Base-by-base conservation (phyloP, 352 stramenopile genomes). In the Phytophthora kernoviae region DNA sequence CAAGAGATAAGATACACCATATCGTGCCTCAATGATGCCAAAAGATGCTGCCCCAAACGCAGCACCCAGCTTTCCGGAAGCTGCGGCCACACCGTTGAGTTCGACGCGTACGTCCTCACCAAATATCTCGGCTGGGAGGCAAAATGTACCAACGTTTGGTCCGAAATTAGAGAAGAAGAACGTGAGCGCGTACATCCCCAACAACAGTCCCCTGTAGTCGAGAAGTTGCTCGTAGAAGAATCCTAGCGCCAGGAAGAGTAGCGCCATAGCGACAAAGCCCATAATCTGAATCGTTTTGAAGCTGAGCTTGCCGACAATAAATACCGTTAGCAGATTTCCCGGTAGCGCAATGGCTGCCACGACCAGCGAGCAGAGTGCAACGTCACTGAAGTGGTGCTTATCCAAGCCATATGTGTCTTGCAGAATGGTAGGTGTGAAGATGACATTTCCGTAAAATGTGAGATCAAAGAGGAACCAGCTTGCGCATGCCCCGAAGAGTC, bases 381-480 rank as follows among this genome's bases (percentile, higher is more conserved):
- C 75, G 47, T 88, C 72, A 1, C 64, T 65, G 34, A 89, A 64
- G 53, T 87, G 78, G 40, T 74, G 75, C 24, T 77, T 81, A 41
- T 83, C 73, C 53, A 79, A 81, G 4, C 68, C 79, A 41, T 83
- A 90, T 7, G 81, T 83, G 57, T 89, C 82, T 51, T 90, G 65
- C 8, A 96, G 46, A 52, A 96, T 90, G 39, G 90, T 85, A 1
- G 87, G 83, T 36, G 84, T 92, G 64, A 97, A 97, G 54, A 97
- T 81, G 37, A 92, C 70, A 60, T 97, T 96, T 30, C 82, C 89
- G 62, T 97, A 97, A 44, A 96, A 97, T 7, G 84, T 84, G 27
- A 98, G 77, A 72, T 98, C 91, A 58, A 97, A 97, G 10, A 98
- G 70, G 60, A 97, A 97, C 91, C 91, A 98, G n/a, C 80, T 87